These are phyloP conservation scores for Fomitopsis pinicola DNA, from an alignment of 1,284 basidiomycete genomes.

Conservation along the genomic window DNA sequence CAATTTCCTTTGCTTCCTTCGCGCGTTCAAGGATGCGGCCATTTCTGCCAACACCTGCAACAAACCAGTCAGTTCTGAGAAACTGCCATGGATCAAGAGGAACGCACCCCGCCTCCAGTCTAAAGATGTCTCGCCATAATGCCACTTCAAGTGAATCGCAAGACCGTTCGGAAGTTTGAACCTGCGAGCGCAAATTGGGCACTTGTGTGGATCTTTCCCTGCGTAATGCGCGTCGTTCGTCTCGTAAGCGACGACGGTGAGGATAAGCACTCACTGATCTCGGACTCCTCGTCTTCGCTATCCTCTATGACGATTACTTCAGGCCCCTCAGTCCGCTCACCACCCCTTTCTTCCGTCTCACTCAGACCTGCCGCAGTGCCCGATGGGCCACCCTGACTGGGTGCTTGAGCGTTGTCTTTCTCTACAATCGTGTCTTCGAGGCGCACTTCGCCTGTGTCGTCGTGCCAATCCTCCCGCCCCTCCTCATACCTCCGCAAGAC, in stretches of 20 bases:
- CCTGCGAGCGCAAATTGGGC: slow-evolving; percentile 24
- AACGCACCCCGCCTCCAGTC: slow-evolving; percentile 18
- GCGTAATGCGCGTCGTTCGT: not conserved
- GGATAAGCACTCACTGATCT: not conserved
- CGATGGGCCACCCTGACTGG: not conserved
- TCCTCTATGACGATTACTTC: not conserved
- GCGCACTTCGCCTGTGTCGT: not conserved
- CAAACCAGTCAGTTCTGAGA: not conserved
- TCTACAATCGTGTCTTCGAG: not conserved
- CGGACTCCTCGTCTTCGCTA: not conserved
- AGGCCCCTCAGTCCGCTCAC: not conserved
- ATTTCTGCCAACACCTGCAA: slow-evolving; percentile 11
- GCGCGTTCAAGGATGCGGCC: slow-evolving; percentile 3
- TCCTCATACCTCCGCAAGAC: not conserved
- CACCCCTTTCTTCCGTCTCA: not conserved
- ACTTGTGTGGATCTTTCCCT: slow-evolving; percentile 7
- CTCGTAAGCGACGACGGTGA: not conserved
- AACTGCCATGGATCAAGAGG: not conserved
- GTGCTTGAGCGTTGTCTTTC: not conserved
- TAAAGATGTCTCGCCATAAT: slow-evolving; percentile 19
- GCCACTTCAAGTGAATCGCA: slow-evolving; percentile 30
- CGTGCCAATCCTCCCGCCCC: not conserved
- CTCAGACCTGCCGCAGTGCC: not conserved
- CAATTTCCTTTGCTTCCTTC: not conserved
- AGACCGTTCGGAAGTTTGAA: slow-evolving; percentile 27